A percentile compares a stretch with the other conserved stretches of the same genome.
Evolutionary conservation across 208 protist genomes (phyloP).

Genomic region (Crithidia mellificae): DNA sequence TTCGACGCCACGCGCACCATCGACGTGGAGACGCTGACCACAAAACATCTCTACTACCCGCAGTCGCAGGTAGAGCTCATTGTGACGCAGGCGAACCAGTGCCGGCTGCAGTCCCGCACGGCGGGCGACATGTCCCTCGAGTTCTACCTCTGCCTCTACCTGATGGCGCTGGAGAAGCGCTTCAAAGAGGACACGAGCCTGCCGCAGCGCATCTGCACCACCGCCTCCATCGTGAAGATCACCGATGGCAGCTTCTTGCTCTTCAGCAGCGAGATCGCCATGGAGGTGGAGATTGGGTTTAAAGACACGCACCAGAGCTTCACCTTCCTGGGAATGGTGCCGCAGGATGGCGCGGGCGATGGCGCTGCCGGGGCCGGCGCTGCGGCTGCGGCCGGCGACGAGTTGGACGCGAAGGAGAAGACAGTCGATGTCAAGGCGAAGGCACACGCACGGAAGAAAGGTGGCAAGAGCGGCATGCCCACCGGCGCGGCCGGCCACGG

Average conservation of each 20-base stretch:
- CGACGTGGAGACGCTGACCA: slow-evolving; percentile 40
- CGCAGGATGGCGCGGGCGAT: slow-evolving; percentile 8
- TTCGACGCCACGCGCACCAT: slow-evolving; percentile 32
- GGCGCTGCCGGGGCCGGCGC: neutral
- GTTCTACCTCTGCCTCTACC: slow-evolving; percentile 80
- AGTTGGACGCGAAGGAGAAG: neutral
- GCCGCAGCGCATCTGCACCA: slow-evolving; percentile 23
- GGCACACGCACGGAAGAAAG: slow-evolving; percentile 32
- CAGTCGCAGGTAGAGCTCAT: slow-evolving; percentile 62
- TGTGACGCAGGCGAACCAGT: slow-evolving; percentile 50
- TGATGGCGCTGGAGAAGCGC: slow-evolving; percentile 51
- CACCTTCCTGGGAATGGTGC: slow-evolving; percentile 22
- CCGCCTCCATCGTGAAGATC: slow-evolving; percentile 33
- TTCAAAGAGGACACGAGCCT: slow-evolving; percentile 25
- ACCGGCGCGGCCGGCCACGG: neutral
- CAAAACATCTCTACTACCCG: slow-evolving; percentile 44
- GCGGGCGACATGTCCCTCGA: slow-evolving; percentile 60
- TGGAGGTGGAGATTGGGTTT: slow-evolving; percentile 52
- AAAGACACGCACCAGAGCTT: slow-evolving; percentile 51
- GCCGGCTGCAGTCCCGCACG: slow-evolving; percentile 54
- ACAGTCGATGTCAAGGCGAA: slow-evolving; percentile 27
- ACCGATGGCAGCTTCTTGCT: slow-evolving; percentile 27
- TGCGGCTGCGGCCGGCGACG: neutral
- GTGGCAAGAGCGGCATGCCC: slow-evolving; percentile 32
- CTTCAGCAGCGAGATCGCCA: slow-evolving; percentile 53